Conservation (phyloP, 2,329 filamentous ascomycete species). For the Biscogniauxia marginata region DNA sequence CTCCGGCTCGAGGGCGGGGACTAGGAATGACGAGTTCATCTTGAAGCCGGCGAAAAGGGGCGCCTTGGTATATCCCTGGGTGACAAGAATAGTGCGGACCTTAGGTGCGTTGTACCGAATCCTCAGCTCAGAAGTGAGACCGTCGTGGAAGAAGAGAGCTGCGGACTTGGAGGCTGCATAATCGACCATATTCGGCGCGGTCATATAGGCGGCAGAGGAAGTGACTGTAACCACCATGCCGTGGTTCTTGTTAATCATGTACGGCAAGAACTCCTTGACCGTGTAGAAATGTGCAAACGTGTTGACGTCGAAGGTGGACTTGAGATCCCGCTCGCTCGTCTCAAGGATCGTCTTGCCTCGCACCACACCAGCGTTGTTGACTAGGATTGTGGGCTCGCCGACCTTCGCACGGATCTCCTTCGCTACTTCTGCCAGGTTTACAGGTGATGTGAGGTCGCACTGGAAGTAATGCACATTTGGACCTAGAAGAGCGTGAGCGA, state of each 20-base stretch:
- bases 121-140: slow-evolving; percentile 47
- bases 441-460: slow-evolving; percentile 65
- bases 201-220: slow-evolving; percentile 52
- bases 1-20: slow-evolving; percentile 55
- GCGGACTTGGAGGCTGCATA: slow-evolving; percentile 60
- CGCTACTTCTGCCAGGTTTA: slow-evolving; percentile 44
- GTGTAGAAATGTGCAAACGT: slow-evolving; percentile 49
- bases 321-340: slow-evolving; percentile 41
- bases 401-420: slow-evolving; percentile 39
- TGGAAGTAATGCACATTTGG: slow-evolving; percentile 65
- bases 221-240: slow-evolving; percentile 58
- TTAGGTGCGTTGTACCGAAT: slow-evolving; percentile 53
- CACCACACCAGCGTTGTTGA: slow-evolving; percentile 42
- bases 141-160: slow-evolving; percentile 59
- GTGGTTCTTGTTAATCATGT: slow-evolving; percentile 49
- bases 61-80: slow-evolving; percentile 62
- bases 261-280: slow-evolving; percentile 50
- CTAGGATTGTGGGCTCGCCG: slow-evolving; percentile 36
- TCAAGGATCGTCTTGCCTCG: slow-evolving; percentile 46
- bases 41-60: slow-evolving; percentile 58
- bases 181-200: slow-evolving; percentile 56
- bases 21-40: slow-evolving; percentile 48
- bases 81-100: slow-evolving; percentile 63
- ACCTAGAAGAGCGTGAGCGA: slow-evolving; percentile 36
- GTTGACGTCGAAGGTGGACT: slow-evolving; percentile 52